Evolutionary conservation across 164 flowering plant genomes (phyloP).

Genomic region (Protea cynaroides): DNA sequence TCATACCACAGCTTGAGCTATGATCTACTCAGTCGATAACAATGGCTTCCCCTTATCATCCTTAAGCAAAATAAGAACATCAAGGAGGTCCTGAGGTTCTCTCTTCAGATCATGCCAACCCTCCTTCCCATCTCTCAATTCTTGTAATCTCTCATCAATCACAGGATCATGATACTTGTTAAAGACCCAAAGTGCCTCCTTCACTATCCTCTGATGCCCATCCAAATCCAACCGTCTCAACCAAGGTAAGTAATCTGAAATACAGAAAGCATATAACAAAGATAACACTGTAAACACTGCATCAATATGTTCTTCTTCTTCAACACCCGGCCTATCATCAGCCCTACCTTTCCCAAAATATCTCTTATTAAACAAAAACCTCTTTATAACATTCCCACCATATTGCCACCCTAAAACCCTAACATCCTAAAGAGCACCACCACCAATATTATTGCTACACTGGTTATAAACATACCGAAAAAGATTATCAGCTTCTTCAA

Average conservation of each 20-base stretch:
- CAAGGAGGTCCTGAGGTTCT: constrained; percentile 26
- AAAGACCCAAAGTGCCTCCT: too few species aligned
- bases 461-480: constrained; percentile 22
- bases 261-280: constrained; percentile 22
- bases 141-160: constrained; percentile 15
- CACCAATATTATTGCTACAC: background rate
- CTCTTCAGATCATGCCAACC: background rate
- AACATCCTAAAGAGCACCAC: constrained; percentile 6
- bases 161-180: background rate
- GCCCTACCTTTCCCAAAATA: constrained; percentile 10
- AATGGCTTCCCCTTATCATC: constrained; percentile 9
- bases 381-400: constrained; percentile 24
- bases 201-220: constrained; percentile 4
- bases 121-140: constrained; percentile 23
- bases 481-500: constrained; percentile 34
- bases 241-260: constrained; percentile 19
- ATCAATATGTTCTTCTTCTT: constrained; percentile 5
- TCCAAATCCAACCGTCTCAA: constrained; percentile 17
- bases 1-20: constrained; percentile 1
- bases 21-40: constrained; percentile 6
- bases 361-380: constrained; percentile 15
- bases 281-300: background rate
- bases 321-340: constrained; percentile 10
- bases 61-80: constrained; percentile 18
- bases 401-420: constrained; percentile 14